Conservation (phyloP, 192 early-diverging fungal species). For the Mortierella hygrophila region DNA sequence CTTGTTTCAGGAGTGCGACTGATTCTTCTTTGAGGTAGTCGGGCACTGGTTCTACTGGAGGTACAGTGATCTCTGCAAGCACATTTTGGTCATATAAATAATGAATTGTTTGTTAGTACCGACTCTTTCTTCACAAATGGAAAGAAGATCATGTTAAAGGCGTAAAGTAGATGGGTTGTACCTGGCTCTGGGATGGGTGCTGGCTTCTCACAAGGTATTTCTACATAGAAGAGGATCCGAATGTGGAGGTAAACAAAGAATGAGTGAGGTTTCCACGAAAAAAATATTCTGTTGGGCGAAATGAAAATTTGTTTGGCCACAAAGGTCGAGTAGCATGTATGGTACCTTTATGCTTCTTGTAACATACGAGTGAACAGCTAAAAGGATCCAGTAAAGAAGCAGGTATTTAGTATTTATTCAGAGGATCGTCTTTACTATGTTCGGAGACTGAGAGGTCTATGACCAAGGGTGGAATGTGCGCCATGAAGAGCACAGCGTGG, state of each 20-base stretch:
- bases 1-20: conserved; percentile 28
- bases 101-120: too few species aligned
- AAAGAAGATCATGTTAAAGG: background rate
- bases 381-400: background rate
- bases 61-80: conserved; percentile 22
- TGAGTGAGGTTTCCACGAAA: background rate
- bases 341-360: conserved; percentile 55
- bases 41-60: conserved; percentile 30
- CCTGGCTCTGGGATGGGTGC: conserved; percentile 47
- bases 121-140: too few species aligned
- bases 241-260: background rate
- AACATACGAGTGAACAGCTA: conserved; percentile 51
- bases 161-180: background rate
- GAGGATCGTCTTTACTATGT: background rate
- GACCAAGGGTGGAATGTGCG: background rate
- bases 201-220: conserved; percentile 51
- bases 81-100: too few species aligned
- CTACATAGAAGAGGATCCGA: background rate
- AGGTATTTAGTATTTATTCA: background rate
- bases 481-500: background rate
- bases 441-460: background rate
- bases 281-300: conserved; percentile 1
- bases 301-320: background rate
- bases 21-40: conserved; percentile 51
- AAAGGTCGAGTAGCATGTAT: too few species aligned